Evolutionary conservation across 1,139 yeast species (phyloP), one percentile per base, ranked within the genome.

Genomic region (Sugiyamaella novakii): DNA sequence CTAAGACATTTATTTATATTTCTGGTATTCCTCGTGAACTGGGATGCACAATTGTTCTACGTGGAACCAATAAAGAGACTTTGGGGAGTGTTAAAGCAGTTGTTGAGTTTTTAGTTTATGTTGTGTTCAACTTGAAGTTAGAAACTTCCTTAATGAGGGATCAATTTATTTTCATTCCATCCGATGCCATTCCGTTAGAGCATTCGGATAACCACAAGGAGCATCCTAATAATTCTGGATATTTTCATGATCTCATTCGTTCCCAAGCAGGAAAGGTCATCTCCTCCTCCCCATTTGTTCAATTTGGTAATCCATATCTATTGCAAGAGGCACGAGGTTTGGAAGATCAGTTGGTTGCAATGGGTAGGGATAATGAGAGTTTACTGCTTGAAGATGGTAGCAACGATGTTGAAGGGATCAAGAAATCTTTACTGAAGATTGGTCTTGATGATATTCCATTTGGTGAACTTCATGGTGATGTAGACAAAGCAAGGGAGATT

Each of bases 131-230:
- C 59, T 75, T 88, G 37, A 83, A 83, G 59, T 77, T 89, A 51
- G 99, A 94, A 63, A 83, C 85, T 19, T 81, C 92, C 2, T 76
- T 88, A 44, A 80, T 91, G 66, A 78, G 87, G 45, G 96, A 89
- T 62, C 86, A 83, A 55, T 81, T 82, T 53, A 76, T 81, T 24
- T 77, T 73, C 52, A 65, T 73, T n/a, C 80, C 79, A 18, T 24
- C 43, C 2, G 47, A 43, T 19, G 63, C 63, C 22, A 47, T 30
- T 3, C 39, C 57, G 1, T 49, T 36, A 14, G 51, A 42, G 11
- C 28, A 17, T 5, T 33, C 35, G n/a, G 39, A 48, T 7, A 56
- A 52, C 5, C 52, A 43, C 18, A 50, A 40, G n/a, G 49, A 33
- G 1, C 41, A 43, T 8, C 38, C 34, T 10, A 45, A 40, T 21